Conservation (phyloP, 768 basidiomycete genomes). For the Leccinum broughii region DNA sequence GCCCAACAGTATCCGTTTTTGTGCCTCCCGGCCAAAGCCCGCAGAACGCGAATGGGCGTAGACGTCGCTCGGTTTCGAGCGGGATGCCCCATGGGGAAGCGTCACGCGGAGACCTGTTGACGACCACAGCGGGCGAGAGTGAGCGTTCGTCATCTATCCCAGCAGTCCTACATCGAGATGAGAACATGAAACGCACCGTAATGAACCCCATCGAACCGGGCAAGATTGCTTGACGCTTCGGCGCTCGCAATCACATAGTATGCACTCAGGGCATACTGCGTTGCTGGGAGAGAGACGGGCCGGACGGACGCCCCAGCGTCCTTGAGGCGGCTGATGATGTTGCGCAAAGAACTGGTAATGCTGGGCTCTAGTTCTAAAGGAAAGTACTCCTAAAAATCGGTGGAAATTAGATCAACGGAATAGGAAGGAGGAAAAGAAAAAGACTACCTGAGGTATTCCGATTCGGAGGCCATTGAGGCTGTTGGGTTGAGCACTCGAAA, state of each 20-base stretch:
- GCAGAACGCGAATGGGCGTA: conserved; percentile 68
- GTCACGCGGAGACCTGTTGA: conserved; percentile 51
- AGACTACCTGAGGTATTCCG: conserved; percentile 69
- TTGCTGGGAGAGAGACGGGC: conserved; percentile 72
- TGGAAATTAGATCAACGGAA: not conserved
- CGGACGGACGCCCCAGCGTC: conserved; percentile 63
- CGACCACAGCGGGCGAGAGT: not conserved
- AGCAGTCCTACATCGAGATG: not conserved
- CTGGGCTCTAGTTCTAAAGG: conserved; percentile 59
- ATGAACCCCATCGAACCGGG: conserved; percentile 84
- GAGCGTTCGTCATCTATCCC: not conserved
- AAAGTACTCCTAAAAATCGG: conserved; percentile 66
- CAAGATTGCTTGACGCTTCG: conserved; percentile 91
- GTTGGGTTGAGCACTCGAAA: not conserved
- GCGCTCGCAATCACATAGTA: conserved; percentile 97
- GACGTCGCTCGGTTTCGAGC: conserved; percentile 50
- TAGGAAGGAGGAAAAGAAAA: not conserved
- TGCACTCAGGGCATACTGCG: conserved; percentile 77
- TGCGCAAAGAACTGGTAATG: conserved; percentile 47
- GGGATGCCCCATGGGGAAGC: conserved; percentile 42
- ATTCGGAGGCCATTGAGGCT: conserved; percentile 58
- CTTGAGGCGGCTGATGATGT: conserved; percentile 42
- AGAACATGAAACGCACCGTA: conserved; percentile 55
- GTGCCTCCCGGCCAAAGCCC: conserved; percentile 83
- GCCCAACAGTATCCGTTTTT: conserved; percentile 83